Percentiles rank a stretch among this genome's conserved stretches.
Conservation (phyloP, 2,329 filamentous ascomycete species). For the Penicillium sp. region DNA sequence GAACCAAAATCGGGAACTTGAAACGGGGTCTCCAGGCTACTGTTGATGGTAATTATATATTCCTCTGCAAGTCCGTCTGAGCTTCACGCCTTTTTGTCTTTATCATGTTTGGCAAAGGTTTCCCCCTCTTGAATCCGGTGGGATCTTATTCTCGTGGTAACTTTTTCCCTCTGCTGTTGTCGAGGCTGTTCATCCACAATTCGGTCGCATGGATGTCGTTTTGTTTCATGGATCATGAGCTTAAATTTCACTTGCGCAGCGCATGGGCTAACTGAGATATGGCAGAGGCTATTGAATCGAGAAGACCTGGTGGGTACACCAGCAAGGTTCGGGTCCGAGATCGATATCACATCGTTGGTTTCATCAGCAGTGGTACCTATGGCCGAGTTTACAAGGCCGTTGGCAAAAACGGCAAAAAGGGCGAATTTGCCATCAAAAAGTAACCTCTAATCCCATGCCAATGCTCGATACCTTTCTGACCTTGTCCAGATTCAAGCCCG, state of each 20-base stretch:
- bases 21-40: constrained; percentile 48
- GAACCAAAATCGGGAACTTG: constrained; percentile 38
- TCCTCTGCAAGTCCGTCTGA: constrained; percentile 13
- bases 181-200: constrained; percentile 9
- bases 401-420: constrained; percentile 69
- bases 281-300: constrained; percentile 39
- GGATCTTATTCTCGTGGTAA: constrained; percentile 47
- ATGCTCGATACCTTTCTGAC: constrained; percentile 20
- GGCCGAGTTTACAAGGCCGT: constrained; percentile 96
- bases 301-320: constrained; percentile 54
- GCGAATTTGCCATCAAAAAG: constrained; percentile 98
- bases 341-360: constrained; percentile 93
- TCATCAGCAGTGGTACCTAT: constrained; percentile 98
- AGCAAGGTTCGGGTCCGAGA: constrained; percentile 86
- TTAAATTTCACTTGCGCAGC: not conserved
- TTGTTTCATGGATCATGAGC: constrained; percentile 14
- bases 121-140: constrained; percentile 41
- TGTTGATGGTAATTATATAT: constrained; percentile 48
- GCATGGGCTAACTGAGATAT: constrained; percentile 26
- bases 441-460: constrained; percentile 41
- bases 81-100: constrained; percentile 11
- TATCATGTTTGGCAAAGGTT: constrained; percentile 45
- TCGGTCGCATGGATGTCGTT: constrained; percentile 19
- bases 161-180: constrained; percentile 20
- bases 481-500: constrained; percentile 74